Conservation (phyloP, 805 yeast genomes). For the Lipomyces japonicus region DNA sequence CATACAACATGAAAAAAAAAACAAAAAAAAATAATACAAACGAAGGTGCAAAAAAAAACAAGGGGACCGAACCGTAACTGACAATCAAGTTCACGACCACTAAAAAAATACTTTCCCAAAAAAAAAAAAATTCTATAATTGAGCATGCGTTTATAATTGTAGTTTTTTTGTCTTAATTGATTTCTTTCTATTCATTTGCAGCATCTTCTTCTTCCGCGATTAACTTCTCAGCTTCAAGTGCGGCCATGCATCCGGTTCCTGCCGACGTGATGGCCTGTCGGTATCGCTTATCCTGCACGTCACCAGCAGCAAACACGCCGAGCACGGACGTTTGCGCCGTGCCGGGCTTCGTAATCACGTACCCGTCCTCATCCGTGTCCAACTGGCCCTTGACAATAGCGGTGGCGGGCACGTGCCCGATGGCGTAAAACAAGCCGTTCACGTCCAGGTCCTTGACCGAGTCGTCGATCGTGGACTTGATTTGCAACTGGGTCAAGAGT, state of each 20-base stretch:
- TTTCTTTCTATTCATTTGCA: background rate
- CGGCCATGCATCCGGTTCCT: constrained; percentile 99
- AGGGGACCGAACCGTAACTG: too few relatives aligned
- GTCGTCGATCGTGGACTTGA: constrained; percentile 69
- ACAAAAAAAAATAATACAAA: too few relatives aligned
- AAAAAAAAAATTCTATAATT: too few relatives aligned
- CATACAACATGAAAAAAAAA: too few relatives aligned
- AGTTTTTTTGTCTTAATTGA: too few relatives aligned
- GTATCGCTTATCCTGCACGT: constrained; percentile 93
- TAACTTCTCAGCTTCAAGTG: constrained; percentile 86
- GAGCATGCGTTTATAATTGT: too few relatives aligned
- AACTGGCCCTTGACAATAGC: constrained; percentile 69
- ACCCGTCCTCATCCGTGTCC: constrained; percentile 82
- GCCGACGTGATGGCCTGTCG: constrained; percentile 99
- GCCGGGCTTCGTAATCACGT: constrained; percentile 86
- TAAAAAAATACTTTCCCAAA: too few relatives aligned
- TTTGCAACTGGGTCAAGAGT: constrained; percentile 58
- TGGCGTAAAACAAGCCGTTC: constrained; percentile 94
- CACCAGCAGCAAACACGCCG: constrained; percentile 98
- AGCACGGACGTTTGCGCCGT: constrained; percentile 76
- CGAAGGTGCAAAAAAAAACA: too few relatives aligned
- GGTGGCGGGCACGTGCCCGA: constrained; percentile 97
- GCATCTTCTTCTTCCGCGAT: constrained; percentile 52
- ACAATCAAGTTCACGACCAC: too few relatives aligned
- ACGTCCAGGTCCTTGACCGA: constrained; percentile 67